Percentiles rank a stretch among this genome's conserved stretches.
Evolutionary conservation across 1,284 basidiomycete species (phyloP).

Genomic region (Abortiporus biennis): DNA sequence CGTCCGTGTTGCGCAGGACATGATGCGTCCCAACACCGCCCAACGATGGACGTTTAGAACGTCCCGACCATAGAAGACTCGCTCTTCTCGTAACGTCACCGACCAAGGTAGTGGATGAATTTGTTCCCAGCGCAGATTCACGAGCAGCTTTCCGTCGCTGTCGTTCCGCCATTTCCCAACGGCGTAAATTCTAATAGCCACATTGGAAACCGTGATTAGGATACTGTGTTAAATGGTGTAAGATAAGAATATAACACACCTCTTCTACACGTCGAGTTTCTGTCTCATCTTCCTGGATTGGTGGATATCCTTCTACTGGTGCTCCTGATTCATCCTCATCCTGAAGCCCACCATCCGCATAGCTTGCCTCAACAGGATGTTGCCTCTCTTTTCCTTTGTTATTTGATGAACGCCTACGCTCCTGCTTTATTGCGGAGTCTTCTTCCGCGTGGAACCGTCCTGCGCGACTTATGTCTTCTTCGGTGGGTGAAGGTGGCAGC

Average conservation of each 20-base stretch:
- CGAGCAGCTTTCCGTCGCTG: slow-evolving; percentile 61
- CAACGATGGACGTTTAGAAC: slow-evolving; percentile 24
- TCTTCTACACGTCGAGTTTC: slow-evolving; percentile 67
- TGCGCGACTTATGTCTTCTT: slow-evolving; percentile 38
- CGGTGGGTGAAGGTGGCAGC: slow-evolving; percentile 34
- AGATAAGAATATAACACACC: slow-evolving; percentile 33
- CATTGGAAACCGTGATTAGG: not conserved
- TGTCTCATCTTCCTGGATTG: slow-evolving; percentile 52
- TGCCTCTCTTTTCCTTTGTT: slow-evolving; percentile 19
- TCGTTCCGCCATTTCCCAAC: slow-evolving; percentile 70
- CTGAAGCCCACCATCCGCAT: too few relatives aligned
- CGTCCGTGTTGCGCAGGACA: slow-evolving; percentile 36
- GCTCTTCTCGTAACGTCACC: slow-evolving; percentile 50
- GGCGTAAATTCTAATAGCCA: slow-evolving; percentile 52
- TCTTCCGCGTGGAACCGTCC: slow-evolving; percentile 24
- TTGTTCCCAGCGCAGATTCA: slow-evolving; percentile 32
- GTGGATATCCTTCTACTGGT: slow-evolving; percentile 47
- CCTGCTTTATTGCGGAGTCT: slow-evolving; percentile 5
- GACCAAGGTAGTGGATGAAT: slow-evolving; percentile 40
- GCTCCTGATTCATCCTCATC: slow-evolving; percentile 23
- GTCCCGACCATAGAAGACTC: slow-evolving; percentile 39
- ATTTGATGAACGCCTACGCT: slow-evolving; percentile 2
- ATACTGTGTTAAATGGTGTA: not conserved
- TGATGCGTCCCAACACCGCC: slow-evolving; percentile 29
- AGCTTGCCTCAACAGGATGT: too few relatives aligned